phyloP scores from a whole-genome alignment of 2,329 filamentous ascomycete species.

The Hirsutella minnesotensis region DNA sequence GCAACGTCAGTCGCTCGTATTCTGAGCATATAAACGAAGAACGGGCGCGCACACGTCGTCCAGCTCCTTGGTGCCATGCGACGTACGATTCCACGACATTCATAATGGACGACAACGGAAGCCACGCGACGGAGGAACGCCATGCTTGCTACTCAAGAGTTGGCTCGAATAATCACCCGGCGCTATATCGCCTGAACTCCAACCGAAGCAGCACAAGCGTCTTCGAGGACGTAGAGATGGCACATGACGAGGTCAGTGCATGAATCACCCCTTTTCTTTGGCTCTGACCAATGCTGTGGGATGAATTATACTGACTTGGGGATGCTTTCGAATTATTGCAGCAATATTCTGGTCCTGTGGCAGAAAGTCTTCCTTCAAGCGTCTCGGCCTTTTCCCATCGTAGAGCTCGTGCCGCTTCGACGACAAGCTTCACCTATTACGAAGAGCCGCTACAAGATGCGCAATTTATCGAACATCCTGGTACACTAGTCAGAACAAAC shows the following conservation, averaged over 20 bases:
- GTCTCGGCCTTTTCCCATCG: constrained; percentile 85
- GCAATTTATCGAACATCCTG: constrained; percentile 9
- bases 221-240: constrained; percentile 96
- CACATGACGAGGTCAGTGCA: constrained; percentile 68
- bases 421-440: constrained; percentile 81
- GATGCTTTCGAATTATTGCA: constrained; percentile 14
- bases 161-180: not conserved
- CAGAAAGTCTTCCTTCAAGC: constrained; percentile 91
- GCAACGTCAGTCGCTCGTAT: too few relatives aligned
- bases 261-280: not conserved
- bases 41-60: not conserved
- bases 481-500: constrained; percentile 17
- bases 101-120: constrained; percentile 2
- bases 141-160: constrained; percentile 1
- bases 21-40: too few relatives aligned
- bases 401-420: constrained; percentile 69
- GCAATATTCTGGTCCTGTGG: constrained; percentile 84
- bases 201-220: constrained; percentile 69
- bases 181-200: constrained; percentile 49
- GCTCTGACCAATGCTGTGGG: not conserved
- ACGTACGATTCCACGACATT: not conserved
- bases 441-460: constrained; percentile 38
- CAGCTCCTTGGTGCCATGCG: not conserved
- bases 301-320: not conserved
- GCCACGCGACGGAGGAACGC: not conserved